A percentile compares a stretch with the other conserved stretches of the same genome.
Evolutionary conservation across 2,329 filamentous ascomycete species (phyloP).

Genomic region (Aspergillus oerlinghausenensis): DNA sequence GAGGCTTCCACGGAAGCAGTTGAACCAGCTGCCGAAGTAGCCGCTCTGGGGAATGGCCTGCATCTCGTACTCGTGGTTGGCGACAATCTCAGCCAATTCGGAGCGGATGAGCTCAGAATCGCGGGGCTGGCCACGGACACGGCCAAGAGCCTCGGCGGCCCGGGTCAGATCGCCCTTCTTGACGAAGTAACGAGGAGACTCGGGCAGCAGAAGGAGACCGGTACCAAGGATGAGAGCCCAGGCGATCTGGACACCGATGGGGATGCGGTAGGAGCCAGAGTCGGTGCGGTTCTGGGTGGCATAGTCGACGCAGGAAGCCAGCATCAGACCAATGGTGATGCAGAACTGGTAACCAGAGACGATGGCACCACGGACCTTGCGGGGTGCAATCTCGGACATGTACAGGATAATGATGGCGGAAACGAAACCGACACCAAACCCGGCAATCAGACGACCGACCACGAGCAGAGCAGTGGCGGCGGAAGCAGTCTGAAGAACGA

Average conservation of each 20-base stretch:
- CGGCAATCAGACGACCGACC: constrained; percentile 68
- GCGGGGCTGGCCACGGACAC: constrained; percentile 67
- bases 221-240: constrained; percentile 71
- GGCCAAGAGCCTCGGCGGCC: constrained; percentile 59
- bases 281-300: constrained; percentile 59
- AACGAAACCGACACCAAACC: constrained; percentile 75
- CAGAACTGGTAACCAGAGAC: constrained; percentile 83
- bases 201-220: constrained; percentile 73
- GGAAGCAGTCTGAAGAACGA: constrained; percentile 61
- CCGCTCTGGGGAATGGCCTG: constrained; percentile 59
- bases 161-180: constrained; percentile 66
- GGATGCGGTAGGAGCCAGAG: constrained; percentile 71
- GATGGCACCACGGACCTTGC: constrained; percentile 71
- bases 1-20: constrained; percentile 56
- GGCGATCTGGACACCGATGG: constrained; percentile 72
- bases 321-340: constrained; percentile 71
- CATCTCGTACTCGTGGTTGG: constrained; percentile 83
- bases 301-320: constrained; percentile 72
- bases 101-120: constrained; percentile 71
- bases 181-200: constrained; percentile 82
- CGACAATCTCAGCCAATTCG: constrained; percentile 79
- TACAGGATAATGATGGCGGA: constrained; percentile 78
- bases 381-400: constrained; percentile 75
- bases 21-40: constrained; percentile 65
- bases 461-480: constrained; percentile 58